Base-by-base conservation (phyloP, 306 rosid species). In the Hippophae gyantsensis region DNA sequence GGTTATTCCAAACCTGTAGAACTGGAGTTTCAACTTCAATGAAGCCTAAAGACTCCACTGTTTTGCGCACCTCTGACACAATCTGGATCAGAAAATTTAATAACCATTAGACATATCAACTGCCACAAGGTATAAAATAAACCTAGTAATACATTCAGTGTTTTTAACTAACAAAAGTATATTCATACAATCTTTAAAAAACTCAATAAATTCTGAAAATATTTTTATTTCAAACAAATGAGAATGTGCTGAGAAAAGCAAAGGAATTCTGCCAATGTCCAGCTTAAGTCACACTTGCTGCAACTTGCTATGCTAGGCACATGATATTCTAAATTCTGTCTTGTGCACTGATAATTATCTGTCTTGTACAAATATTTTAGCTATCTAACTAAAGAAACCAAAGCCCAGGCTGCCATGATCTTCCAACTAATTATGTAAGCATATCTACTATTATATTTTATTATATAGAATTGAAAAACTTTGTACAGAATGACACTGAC, bases 21-120 rank as follows among this genome's bases (percentile, higher is more conserved):
- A 92, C 96, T 72, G 99, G 99, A 74, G 95, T 92, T 80, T 92
- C 99, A 69, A 92, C 90, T 81, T 92, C 99, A 43, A 92, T 55
- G 46, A 79, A 92, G 46, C 95, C 95, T 57, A 80, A 66, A 63
- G 99, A 85, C 68, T 92, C 99, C 87, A 92, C 88, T 43, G 95
- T 84, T 69, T 69, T 77, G 43, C 96, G 88, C 69, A 92, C 80
- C 77, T 85, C 89, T 70, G 93, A 88, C 60, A 92, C 82, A 70
- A 85, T 82, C 99, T 92, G 62, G 45, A 52, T 46, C 65, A 81
- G 56, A 3, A 76, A 40, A 54, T 63, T 9, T 23, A 51, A 3
- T 27, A 40, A 12, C 6, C 14, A 49, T 49, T 12, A 12, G 3
- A 13, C 7, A 49, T 5, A 12, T 13, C 53, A 49, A 49, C 14